Evolutionary conservation across 192 early-diverging fungal species (phyloP).

Genomic region (Gonapodya sp.): DNA sequence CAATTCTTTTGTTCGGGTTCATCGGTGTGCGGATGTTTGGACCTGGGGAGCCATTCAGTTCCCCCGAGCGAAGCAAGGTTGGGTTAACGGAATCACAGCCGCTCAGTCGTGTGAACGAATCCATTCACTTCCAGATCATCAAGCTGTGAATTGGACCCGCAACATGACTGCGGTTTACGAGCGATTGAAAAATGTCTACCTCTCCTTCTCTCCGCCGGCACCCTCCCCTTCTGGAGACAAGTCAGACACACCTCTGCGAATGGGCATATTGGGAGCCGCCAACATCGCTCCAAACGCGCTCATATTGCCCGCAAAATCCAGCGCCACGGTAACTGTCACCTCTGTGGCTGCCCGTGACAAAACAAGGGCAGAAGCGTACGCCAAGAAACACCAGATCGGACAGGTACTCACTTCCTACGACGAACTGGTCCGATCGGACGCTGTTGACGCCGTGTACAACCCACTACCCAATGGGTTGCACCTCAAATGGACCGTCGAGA

Average conservation of each 20-base stretch:
- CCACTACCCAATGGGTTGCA: slow-evolving; percentile 43
- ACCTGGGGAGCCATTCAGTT: too few species aligned
- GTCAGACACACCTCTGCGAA: slow-evolving; percentile 27
- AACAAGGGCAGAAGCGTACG: slow-evolving; percentile 25
- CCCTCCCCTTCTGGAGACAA: neutral
- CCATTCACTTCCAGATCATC: too few species aligned
- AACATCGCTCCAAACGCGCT: slow-evolving; percentile 33
- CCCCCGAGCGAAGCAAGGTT: too few species aligned
- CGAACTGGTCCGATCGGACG: slow-evolving; percentile 29
- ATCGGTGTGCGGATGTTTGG: too few species aligned
- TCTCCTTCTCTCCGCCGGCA: neutral
- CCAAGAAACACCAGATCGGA: slow-evolving; percentile 31
- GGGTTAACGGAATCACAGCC: too few species aligned
- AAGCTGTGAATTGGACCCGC: too few species aligned
- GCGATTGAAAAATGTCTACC: neutral
- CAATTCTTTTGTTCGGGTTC: too few species aligned
- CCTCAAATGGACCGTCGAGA: slow-evolving; percentile 31
- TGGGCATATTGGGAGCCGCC: slow-evolving; percentile 39
- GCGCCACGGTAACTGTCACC: slow-evolving; percentile 21
- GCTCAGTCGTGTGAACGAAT: too few species aligned
- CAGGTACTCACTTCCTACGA: slow-evolving; percentile 35
- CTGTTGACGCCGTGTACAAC: slow-evolving; percentile 47
- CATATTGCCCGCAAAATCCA: slow-evolving; percentile 26
- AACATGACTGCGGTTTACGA: neutral
- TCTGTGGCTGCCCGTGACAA: slow-evolving; percentile 41